These are phyloP conservation scores for Rutstroemia sp. DNA, from an alignment of 2,329 filamentous ascomycete genomes.

Conservation along the genomic window DNA sequence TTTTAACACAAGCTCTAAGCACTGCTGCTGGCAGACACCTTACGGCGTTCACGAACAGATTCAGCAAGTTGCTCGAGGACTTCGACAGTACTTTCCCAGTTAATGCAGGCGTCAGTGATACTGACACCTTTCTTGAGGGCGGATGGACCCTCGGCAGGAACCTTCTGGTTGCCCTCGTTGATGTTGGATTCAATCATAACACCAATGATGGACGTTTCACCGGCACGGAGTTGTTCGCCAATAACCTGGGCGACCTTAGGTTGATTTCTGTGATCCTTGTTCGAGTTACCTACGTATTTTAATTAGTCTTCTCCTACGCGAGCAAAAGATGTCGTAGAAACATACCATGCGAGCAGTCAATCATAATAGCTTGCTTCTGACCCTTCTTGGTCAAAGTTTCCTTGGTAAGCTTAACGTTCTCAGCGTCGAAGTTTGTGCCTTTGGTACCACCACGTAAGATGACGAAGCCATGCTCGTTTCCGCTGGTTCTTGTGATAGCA, in stretches of 20 bases:
- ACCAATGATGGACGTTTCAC: slow-evolving; percentile 83
- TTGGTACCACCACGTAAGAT: slow-evolving; percentile 87
- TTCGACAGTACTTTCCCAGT: slow-evolving; percentile 78
- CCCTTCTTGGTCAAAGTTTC: slow-evolving; percentile 75
- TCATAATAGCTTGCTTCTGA: slow-evolving; percentile 86
- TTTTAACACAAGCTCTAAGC: background rate
- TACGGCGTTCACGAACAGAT: slow-evolving; percentile 70
- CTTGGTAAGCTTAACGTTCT: slow-evolving; percentile 71
- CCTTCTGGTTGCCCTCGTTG: slow-evolving; percentile 84
- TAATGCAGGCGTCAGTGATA: slow-evolving; percentile 94
- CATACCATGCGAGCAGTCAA: slow-evolving; percentile 93
- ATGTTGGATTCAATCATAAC: slow-evolving; percentile 99
- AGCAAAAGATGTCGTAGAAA: slow-evolving; percentile 9
- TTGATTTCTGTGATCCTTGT: slow-evolving; percentile 96
- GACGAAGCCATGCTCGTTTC: slow-evolving; percentile 96
- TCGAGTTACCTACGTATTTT: slow-evolving; percentile 67
- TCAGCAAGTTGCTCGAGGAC: slow-evolving; percentile 80
- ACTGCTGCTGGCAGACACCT: slow-evolving; percentile 3
- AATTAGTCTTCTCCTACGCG: slow-evolving; percentile 8
- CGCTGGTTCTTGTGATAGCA: slow-evolving; percentile 85
- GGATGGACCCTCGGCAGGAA: slow-evolving; percentile 71
- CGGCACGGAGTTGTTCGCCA: slow-evolving; percentile 77
- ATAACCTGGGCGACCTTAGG: slow-evolving; percentile 81
- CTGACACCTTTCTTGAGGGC: slow-evolving; percentile 82
- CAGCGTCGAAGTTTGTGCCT: slow-evolving; percentile 89